Percentiles rank a stretch among this genome's conserved stretches.
phyloP scores from a whole-genome alignment of 208 protist genomes.

The Spironucleus salmonicida region DNA sequence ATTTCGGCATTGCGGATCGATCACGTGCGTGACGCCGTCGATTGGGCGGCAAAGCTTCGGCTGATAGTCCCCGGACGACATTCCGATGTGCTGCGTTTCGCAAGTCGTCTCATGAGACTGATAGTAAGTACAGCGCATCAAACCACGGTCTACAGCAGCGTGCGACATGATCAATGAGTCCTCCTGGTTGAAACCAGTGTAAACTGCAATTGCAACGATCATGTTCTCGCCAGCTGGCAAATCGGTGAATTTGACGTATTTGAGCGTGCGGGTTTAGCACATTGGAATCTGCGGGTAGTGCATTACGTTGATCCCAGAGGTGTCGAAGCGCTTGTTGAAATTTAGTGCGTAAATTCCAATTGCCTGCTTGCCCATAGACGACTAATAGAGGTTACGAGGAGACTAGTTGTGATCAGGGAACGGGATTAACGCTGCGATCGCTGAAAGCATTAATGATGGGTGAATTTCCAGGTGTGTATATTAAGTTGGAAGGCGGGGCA shows the following conservation, averaged over 20 bases:
- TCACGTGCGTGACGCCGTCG: not conserved
- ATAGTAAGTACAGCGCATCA: slow-evolving; percentile 8
- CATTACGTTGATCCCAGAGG: slow-evolving; percentile 57
- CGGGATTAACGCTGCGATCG: slow-evolving; percentile 79
- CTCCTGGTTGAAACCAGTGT: slow-evolving; percentile 99
- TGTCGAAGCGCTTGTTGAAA: slow-evolving; percentile 78
- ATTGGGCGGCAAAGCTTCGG: not conserved
- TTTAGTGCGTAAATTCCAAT: slow-evolving; percentile 69
- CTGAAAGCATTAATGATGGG: slow-evolving; percentile 65
- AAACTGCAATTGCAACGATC: slow-evolving; percentile 94
- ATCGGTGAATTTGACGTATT: slow-evolving; percentile 72
- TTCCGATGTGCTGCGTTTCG: not conserved
- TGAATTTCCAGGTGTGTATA: slow-evolving; percentile 77
- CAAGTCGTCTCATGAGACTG: not conserved
- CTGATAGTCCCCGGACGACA: not conserved
- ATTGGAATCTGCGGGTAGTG: slow-evolving; percentile 85
- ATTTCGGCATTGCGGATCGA: not conserved
- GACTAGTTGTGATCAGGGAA: slow-evolving; percentile 99
- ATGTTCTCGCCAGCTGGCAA: slow-evolving; percentile 97
- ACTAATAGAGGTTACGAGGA: slow-evolving; percentile 94
- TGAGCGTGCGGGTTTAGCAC: slow-evolving; percentile 63
- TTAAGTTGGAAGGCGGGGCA: not conserved
- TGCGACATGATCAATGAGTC: slow-evolving; percentile 96
- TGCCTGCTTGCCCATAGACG: slow-evolving; percentile 98
- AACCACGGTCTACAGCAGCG: slow-evolving; percentile 78